Percentiles rank a stretch among this genome's conserved stretches.
Evolutionary conservation across 2,329 filamentous ascomycete genomes (phyloP).

Genomic region (Curvularia verruculosa): DNA sequence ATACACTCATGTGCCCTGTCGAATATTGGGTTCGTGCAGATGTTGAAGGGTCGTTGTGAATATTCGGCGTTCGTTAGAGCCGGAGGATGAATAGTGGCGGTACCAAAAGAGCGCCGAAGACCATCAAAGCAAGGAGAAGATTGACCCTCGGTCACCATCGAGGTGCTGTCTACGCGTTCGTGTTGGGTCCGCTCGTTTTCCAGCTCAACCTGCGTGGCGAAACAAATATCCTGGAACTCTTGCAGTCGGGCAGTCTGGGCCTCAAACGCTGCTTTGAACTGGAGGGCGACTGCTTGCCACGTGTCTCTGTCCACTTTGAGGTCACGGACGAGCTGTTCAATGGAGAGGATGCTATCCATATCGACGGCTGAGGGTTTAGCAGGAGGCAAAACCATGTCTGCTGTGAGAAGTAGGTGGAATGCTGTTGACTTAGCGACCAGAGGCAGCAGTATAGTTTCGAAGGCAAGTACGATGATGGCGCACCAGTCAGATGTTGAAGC

Average conservation of each 20-base stretch:
- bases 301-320: slow-evolving; percentile 41
- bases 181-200: slow-evolving; percentile 37
- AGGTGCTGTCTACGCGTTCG: slow-evolving; percentile 17
- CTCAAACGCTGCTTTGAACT: slow-evolving; percentile 40
- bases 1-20: slow-evolving; percentile 25
- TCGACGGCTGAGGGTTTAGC: slow-evolving; percentile 18
- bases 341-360: slow-evolving; percentile 18
- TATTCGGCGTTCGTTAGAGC: background rate
- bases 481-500: slow-evolving; percentile 56
- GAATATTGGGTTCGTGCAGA: slow-evolving; percentile 25
- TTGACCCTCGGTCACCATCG: slow-evolving; percentile 1
- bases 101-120: slow-evolving; percentile 20
- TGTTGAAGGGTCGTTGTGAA: slow-evolving; percentile 1
- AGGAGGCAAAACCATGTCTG: slow-evolving; percentile 23
- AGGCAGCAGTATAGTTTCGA: background rate
- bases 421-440: background rate
- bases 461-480: background rate
- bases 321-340: slow-evolving; percentile 24
- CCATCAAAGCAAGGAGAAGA: slow-evolving; percentile 8
- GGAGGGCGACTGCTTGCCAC: slow-evolving; percentile 35
- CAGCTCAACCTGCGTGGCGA: slow-evolving; percentile 42
- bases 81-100: slow-evolving; percentile 19
- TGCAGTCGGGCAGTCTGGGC: slow-evolving; percentile 28
- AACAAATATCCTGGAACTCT: slow-evolving; percentile 37
- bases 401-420: background rate